Evolutionary conservation across 2,329 filamentous ascomycete genomes (phyloP).

Genomic region (Fusarium robinianum): DNA sequence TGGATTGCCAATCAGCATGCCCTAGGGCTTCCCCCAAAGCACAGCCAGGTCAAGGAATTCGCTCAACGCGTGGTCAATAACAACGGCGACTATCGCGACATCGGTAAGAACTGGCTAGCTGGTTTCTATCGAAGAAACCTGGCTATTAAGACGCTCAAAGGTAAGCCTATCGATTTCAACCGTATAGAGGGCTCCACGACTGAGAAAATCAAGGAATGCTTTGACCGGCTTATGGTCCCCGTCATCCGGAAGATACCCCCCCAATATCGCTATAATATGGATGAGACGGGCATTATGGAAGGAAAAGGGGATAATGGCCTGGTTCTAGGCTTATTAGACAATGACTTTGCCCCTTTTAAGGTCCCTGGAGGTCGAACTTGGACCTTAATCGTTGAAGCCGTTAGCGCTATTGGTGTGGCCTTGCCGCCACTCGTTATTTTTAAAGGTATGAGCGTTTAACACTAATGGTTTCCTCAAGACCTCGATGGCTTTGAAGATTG

Average conservation of each 20-base stretch:
- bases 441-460: background rate
- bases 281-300: background rate
- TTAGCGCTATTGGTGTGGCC: background rate
- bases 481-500: background rate
- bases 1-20: background rate
- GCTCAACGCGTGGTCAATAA: background rate
- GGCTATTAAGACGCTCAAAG: background rate
- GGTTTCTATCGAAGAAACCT: background rate
- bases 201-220: background rate
- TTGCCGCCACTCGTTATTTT: background rate
- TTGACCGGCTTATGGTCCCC: background rate
- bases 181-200: background rate
- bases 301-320: background rate
- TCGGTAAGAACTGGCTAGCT: background rate
- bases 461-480: background rate
- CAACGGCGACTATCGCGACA: background rate
- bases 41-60: background rate
- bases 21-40: background rate
- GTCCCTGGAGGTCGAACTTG: background rate
- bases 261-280: slow-evolving; percentile 2
- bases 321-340: background rate
- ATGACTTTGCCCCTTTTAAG: background rate
- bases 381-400: background rate
- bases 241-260: background rate
- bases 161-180: background rate